phyloP scores from a whole-genome alignment of 2,329 filamentous ascomycete species.

The Cercospora berteroae region DNA sequence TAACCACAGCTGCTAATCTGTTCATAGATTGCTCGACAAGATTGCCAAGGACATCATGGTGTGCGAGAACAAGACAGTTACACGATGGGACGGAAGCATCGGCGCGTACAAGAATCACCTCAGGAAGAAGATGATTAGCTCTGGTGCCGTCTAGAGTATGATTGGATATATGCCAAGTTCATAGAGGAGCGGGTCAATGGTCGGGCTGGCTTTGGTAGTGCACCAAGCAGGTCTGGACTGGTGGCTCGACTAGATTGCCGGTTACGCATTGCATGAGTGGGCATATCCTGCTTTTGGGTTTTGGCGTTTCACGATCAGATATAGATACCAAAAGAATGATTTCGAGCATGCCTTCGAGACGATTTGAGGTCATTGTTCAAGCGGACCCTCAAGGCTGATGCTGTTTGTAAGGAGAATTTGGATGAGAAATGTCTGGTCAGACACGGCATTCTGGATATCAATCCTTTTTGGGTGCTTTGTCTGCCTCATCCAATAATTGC shows the following conservation, averaged over 20 bases:
- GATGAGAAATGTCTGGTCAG: neutral
- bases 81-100: constrained; percentile 83
- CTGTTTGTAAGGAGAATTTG: neutral
- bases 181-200: constrained; percentile 5
- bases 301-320: constrained; percentile 8
- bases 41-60: constrained; percentile 99
- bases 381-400: neutral
- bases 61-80: constrained; percentile 95
- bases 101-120: constrained; percentile 97
- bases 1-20: constrained; percentile 37
- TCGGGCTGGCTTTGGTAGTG: constrained; percentile 8
- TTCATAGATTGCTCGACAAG: constrained; percentile 84
- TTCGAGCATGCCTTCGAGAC: neutral
- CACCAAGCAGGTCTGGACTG: constrained; percentile 4
- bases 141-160: constrained; percentile 65
- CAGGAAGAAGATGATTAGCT: constrained; percentile 95
- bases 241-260: constrained; percentile 2
- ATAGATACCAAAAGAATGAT: constrained; percentile 15
- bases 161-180: neutral
- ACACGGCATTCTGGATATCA: neutral
- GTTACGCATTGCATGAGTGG: constrained; percentile 9
- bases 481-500: constrained; percentile 8
- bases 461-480: neutral
- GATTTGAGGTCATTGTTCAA: neutral
- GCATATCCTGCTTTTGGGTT: constrained; percentile 10